Evolutionary conservation across 2,329 filamentous ascomycete species (phyloP).

Genomic region (Blastomyces gilchristii): DNA sequence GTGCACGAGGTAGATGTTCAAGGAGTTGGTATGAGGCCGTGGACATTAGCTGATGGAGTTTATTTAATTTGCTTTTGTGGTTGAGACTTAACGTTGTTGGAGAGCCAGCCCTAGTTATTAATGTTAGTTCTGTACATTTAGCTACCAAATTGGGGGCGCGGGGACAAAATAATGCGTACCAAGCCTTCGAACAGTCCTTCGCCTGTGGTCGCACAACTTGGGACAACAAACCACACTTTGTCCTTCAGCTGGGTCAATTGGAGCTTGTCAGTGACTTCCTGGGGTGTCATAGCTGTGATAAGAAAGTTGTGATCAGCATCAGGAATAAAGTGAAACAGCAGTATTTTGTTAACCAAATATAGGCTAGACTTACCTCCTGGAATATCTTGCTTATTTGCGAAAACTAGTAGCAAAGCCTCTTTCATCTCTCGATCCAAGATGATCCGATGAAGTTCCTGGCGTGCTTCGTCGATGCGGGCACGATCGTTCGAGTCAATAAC

Average conservation of each 20-base stretch:
- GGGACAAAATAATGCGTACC: slow-evolving; percentile 37
- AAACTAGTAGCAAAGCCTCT: slow-evolving; percentile 85
- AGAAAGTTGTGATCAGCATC: background rate
- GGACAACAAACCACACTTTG: slow-evolving; percentile 76
- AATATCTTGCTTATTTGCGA: slow-evolving; percentile 98
- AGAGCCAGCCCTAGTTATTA: slow-evolving; percentile 55
- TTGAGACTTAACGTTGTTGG: slow-evolving; percentile 65
- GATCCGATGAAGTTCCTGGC: slow-evolving; percentile 89
- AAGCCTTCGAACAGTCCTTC: slow-evolving; percentile 73
- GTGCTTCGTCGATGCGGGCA: slow-evolving; percentile 82
- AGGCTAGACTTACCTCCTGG: slow-evolving; percentile 52
- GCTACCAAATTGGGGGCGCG: background rate
- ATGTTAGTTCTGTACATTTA: background rate
- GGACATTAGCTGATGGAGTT: slow-evolving; percentile 4
- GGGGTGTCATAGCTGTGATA: slow-evolving; percentile 59
- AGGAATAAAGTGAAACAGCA: background rate
- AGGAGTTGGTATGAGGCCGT: slow-evolving; percentile 4
- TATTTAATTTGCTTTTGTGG: slow-evolving; percentile 29
- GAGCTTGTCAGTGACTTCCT: slow-evolving; percentile 68
- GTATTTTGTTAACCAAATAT: slow-evolving; percentile 2
- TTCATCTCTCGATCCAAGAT: slow-evolving; percentile 98
- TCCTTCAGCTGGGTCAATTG: slow-evolving; percentile 69
- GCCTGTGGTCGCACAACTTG: slow-evolving; percentile 70
- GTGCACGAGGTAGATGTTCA: slow-evolving; percentile 1
- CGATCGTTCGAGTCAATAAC: slow-evolving; percentile 94